Evolutionary conservation across 148 eudicot species (phyloP), one percentile per base, ranked within the genome.

Genomic region (Rhododendron ovatum): DNA sequence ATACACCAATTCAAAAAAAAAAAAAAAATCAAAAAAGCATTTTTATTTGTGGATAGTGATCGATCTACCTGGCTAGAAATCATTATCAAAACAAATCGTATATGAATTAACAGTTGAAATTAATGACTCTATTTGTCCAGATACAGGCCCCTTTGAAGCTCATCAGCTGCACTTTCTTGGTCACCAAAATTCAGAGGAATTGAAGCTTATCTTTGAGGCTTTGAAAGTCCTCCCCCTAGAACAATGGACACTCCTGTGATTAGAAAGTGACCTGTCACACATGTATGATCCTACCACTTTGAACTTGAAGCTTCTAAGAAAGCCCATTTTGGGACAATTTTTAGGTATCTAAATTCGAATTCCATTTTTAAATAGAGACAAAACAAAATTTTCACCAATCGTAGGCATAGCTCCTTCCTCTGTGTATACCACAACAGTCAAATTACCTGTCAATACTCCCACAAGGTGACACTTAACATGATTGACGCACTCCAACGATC

Each of bases 131-230:
- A 30, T 48, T 50, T 33, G 86, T 74, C 81, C 24, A 84, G 35
- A 75, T 84, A 51, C 81, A 74, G 80, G 50, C 50, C 86, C 37
- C 77, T 26, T 83, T 17, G 76, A 83, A 83, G 76, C 35, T 75
- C 33, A 30, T 73, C 39, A 55, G 48, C 7, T 84, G 33, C 3
- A 71, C 11, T 73, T 83, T 84, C 85, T 37, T 39, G 33, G 80
- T 53, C 86, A 53, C 6, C 67, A 84, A 45, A 83, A 5, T 11
- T 3, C 0, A 7, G 77, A 59, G 33, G n/a, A 39, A 22, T 59
- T 59, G 26, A 65, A 26, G 53, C 30, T 82, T 71, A 28, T 26
- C 55, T 45, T 26, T 14, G 41, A 11, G 85, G 85, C 33, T 45
- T 83, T 83, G 9, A 83, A 83, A 71, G 79, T 83, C 78, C 11